Conservation (phyloP, 495 filamentous ascomycete genomes). For the Pseudotulostoma volvatum region DNA sequence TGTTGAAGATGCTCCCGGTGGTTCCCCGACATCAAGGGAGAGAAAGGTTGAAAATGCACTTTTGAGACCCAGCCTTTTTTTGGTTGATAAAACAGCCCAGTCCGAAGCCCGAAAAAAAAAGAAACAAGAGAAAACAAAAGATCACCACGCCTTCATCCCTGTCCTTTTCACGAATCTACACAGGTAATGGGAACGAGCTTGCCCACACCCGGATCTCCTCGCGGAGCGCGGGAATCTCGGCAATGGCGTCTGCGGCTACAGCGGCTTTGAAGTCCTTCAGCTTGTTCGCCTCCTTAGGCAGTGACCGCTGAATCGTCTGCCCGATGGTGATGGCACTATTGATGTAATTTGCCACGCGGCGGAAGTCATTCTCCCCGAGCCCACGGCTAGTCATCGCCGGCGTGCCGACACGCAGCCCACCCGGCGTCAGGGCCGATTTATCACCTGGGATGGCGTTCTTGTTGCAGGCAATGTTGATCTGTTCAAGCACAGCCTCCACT, state of each 20-base stretch:
- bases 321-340: slow-evolving; percentile 79
- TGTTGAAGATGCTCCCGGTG: too few species aligned
- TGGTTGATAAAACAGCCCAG: slow-evolving; percentile 1
- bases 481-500: slow-evolving; percentile 85
- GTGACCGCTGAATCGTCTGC: slow-evolving; percentile 51
- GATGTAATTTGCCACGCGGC: slow-evolving; percentile 81
- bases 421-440: slow-evolving; percentile 78
- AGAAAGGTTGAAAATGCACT: slow-evolving; percentile 1
- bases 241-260: slow-evolving; percentile 58
- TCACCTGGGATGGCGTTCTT: slow-evolving; percentile 98
- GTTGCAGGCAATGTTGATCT: slow-evolving; percentile 89
- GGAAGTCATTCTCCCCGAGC: slow-evolving; percentile 74
- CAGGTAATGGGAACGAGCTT: slow-evolving; percentile 79
- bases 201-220: slow-evolving; percentile 86
- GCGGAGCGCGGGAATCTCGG: slow-evolving; percentile 64
- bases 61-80: slow-evolving; percentile 4
- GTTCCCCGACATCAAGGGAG: too few species aligned
- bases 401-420: slow-evolving; percentile 80
- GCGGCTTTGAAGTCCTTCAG: slow-evolving; percentile 98
- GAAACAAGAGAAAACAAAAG: neutral
- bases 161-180: slow-evolving; percentile 35
- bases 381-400: slow-evolving; percentile 97
- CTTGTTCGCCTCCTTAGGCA: slow-evolving; percentile 96
- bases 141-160: neutral
- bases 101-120: neutral